A percentile compares a stretch with the other conserved stretches of the same genome.
Evolutionary conservation across 345 rosid genomes (phyloP).

Genomic region (Bruguiera parviflora): DNA sequence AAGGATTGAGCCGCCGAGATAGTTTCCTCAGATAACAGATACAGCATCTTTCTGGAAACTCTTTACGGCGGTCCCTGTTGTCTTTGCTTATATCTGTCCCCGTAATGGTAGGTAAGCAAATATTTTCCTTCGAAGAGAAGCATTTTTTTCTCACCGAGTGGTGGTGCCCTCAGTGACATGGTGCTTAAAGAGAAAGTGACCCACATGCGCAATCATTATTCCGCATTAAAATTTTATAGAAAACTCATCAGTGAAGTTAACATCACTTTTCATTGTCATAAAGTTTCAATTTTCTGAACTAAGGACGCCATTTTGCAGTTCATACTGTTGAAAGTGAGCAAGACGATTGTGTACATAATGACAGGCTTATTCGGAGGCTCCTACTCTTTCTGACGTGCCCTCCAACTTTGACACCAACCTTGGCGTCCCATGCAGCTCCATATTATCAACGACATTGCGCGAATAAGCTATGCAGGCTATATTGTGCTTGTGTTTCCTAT

Average conservation of each 20-base stretch:
- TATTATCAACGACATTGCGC: background rate
- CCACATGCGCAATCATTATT: too few relatives aligned
- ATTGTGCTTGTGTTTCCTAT: background rate
- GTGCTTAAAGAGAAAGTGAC: too few relatives aligned
- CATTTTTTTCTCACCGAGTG: too few relatives aligned
- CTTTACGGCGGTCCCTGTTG: background rate
- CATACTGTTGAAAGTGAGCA: background rate
- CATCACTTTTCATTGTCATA: too few relatives aligned
- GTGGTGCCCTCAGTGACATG: too few relatives aligned
- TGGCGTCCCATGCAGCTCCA: background rate
- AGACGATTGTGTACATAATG: background rate
- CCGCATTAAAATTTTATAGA: too few relatives aligned
- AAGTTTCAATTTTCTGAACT: background rate
- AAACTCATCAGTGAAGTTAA: too few relatives aligned
- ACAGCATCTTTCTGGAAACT: background rate
- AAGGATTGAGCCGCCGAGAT: background rate
- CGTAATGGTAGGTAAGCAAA: background rate
- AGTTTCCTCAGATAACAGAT: background rate
- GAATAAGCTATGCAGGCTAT: slow-evolving; percentile 1
- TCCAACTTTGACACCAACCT: background rate
- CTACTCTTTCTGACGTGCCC: background rate
- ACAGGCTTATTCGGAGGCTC: background rate
- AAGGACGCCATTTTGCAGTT: background rate
- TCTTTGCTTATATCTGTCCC: background rate
- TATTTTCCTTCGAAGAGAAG: too few relatives aligned